Conservation (phyloP, 768 basidiomycete species). For the Hortiboletus campestris region DNA sequence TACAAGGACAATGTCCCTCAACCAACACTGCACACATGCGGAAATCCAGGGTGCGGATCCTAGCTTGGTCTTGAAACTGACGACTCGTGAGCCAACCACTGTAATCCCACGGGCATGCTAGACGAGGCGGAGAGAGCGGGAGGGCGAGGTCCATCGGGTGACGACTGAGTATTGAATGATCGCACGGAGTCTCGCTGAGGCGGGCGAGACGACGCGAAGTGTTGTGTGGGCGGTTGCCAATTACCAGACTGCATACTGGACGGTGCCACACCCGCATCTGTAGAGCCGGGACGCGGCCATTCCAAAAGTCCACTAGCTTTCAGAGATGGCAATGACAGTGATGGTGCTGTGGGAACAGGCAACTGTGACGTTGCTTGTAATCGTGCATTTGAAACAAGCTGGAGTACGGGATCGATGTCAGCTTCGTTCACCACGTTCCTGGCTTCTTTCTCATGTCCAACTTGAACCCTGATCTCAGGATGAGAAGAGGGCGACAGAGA, state of each 20-base stretch:
- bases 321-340: constrained; percentile 64
- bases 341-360: constrained; percentile 21
- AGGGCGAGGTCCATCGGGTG: constrained; percentile 17
- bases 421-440: constrained; percentile 26
- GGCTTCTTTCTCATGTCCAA: constrained; percentile 27
- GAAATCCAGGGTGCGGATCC: neutral
- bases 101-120: constrained; percentile 64
- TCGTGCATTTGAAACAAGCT: constrained; percentile 21
- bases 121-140: constrained; percentile 17
- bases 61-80: constrained; percentile 31
- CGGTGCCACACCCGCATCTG: constrained; percentile 20
- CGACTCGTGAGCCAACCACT: constrained; percentile 67
- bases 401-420: constrained; percentile 34
- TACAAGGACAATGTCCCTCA: neutral
- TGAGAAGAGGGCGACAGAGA: constrained; percentile 16
- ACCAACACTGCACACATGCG: neutral
- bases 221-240: constrained; percentile 27
- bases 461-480: constrained; percentile 17
- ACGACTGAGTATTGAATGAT: constrained; percentile 11
- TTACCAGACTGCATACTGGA: constrained; percentile 11
- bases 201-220: constrained; percentile 20
- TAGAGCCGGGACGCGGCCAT: constrained; percentile 44
- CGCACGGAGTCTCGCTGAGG: constrained; percentile 19
- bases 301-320: constrained; percentile 74
- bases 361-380: constrained; percentile 16